Conservation (phyloP, 768 basidiomycete genomes). For the Suillus bovinus region DNA sequence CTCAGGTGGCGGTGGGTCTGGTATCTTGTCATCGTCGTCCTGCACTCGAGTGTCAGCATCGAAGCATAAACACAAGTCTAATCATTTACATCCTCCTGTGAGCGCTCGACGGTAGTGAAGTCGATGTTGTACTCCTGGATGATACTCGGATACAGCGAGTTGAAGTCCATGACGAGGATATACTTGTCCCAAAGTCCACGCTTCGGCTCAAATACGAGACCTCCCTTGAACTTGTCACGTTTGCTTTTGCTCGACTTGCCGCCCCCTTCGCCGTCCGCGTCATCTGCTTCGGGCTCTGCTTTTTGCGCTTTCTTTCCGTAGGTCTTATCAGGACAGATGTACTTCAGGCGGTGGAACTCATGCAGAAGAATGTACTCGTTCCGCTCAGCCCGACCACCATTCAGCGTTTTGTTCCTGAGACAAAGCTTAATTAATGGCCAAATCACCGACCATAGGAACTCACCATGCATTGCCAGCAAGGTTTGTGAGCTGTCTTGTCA, state of each 20-base stretch:
- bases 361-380: slow-evolving; percentile 99
- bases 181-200: slow-evolving; percentile 95
- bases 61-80: slow-evolving; percentile 7
- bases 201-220: slow-evolving; percentile 96
- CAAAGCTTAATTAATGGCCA: not conserved
- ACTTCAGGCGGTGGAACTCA: slow-evolving; percentile 95
- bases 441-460: slow-evolving; percentile 20
- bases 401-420: slow-evolving; percentile 91
- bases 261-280: slow-evolving; percentile 50
- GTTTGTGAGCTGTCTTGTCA: slow-evolving; percentile 93
- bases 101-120: slow-evolving; percentile 90
- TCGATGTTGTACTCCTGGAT: slow-evolving; percentile 99
- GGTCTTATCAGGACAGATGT: slow-evolving; percentile 93
- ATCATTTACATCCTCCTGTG: slow-evolving; percentile 53
- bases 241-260: slow-evolving; percentile 61
- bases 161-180: slow-evolving; percentile 99
- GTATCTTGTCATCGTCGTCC: slow-evolving; percentile 82
- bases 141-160: slow-evolving; percentile 97
- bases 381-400: slow-evolving; percentile 96
- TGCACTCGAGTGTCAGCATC: slow-evolving; percentile 10
- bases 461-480: slow-evolving; percentile 97
- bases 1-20: slow-evolving; percentile 78
- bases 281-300: slow-evolving; percentile 51
- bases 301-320: slow-evolving; percentile 74
- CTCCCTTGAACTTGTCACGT: slow-evolving; percentile 97